Base-by-base conservation (phyloP, 768 basidiomycete genomes). In the Pleurotus ostreatus region DNA sequence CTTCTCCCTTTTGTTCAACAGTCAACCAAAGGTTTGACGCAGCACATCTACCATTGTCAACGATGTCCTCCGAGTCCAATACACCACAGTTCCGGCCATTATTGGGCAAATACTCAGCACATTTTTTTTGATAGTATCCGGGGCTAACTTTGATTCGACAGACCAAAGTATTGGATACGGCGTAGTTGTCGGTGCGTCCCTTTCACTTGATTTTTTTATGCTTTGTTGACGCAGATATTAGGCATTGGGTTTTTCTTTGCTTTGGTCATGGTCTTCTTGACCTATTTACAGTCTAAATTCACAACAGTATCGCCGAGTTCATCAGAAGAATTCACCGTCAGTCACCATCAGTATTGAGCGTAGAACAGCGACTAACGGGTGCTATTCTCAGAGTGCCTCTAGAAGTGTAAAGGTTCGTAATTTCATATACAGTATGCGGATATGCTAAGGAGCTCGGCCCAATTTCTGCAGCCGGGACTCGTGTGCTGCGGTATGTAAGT, bases 211-310 rank as follows among this genome's bases (percentile, higher is more conserved):
- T 11, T 5, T 4, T 37, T 34, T 45, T 15, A 23, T 47, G 22
- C 59, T 9, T 26, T 7, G 39, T 6, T 56, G 20, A 38, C 30
- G 25, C 16, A 7, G 30, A 45, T 23, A 26, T 25, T 58, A 77
- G 78, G 79, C 38, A 76, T 79, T 44, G 79, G 78, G 0, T 78
- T 79, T 63, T 78, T 79, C 67, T 79, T 80, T 52, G 77, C 78
- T 0, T 67, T 71, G 26, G 43, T 80, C 43, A 80, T 78, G 78
- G 65, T 79, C 4, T 60, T 74, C 22, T 63, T 79, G 57, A 79
- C 79, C 1, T 62, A 66, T 15, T 63, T 81, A 4, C 79, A 79
- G 74, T 62, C 70, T 11, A 75, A 73, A 61, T 80, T 77, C 60
- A 77, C 75, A 18, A 67, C 70, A 52, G 74, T 71, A 48, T 79